phyloP scores from a whole-genome alignment of 352 stramenopile species.

The Pythium volutum region DNA sequence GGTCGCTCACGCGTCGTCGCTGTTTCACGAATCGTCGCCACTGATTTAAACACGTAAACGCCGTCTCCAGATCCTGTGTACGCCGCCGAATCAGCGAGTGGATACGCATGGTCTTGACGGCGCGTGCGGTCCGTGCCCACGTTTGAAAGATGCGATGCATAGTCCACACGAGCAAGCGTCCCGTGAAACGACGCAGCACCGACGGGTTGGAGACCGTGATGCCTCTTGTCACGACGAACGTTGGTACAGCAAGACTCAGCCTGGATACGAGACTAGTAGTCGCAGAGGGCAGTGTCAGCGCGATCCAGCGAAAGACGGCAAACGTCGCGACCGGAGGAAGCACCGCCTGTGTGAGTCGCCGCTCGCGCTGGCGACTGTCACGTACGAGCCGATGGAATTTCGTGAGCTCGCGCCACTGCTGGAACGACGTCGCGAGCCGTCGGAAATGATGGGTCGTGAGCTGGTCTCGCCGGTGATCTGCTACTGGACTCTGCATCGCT shows the following conservation, averaged over 20 bases:
- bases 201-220: background rate
- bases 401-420: constrained; percentile 44
- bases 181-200: constrained; percentile 18
- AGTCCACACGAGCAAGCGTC: constrained; percentile 16
- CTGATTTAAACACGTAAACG: constrained; percentile 42
- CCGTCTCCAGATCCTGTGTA: constrained; percentile 28
- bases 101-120: constrained; percentile 16
- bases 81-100: constrained; percentile 29
- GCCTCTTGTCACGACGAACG: constrained; percentile 28
- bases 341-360: constrained; percentile 23
- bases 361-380: constrained; percentile 25
- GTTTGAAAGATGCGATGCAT: constrained; percentile 17
- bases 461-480: background rate
- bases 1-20: constrained; percentile 26
- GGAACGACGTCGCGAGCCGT: constrained; percentile 37
- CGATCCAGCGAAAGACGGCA: constrained; percentile 52
- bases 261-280: constrained; percentile 5
- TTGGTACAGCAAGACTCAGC: constrained; percentile 28
- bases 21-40: constrained; percentile 35
- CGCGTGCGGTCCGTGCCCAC: constrained; percentile 18
- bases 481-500: too few relatives aligned
- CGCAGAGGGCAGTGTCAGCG: constrained; percentile 30
- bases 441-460: constrained; percentile 7
- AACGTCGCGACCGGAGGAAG: constrained; percentile 33
- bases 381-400: constrained; percentile 32